Base-by-base conservation (phyloP, 2,329 filamentous ascomycete genomes). In the Apiospora arundinis region DNA sequence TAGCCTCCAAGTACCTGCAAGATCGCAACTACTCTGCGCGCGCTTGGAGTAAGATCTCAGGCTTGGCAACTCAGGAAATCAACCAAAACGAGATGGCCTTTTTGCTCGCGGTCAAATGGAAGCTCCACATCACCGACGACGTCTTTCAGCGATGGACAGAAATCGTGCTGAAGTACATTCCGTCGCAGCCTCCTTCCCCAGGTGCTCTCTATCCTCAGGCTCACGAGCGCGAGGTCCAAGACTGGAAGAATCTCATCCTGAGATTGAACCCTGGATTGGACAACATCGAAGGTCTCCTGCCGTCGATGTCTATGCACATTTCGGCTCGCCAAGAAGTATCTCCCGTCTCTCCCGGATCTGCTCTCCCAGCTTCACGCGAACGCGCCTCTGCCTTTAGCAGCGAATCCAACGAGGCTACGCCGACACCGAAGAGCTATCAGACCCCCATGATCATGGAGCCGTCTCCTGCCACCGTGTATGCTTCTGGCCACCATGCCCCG, bases 21-120 rank as follows among this genome's bases (percentile, higher is more conserved):
- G 96, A 99, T 81, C 92, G 95, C 76, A 99, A 98, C 84, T 99
- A 97, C 83, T 98, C 96, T 18, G 95, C 96, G 67, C 92, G 95
- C 70, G 96, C 96, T 56, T 99, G 96, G 96, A 98, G 95, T 82
- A 98, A 97, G 86, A 99, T 99, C 77, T 98, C 96, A 23, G 96
- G 96, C n/a, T 87, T 99, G 71, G 94, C 93, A 80, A 95, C 95
- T 4, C 86, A 90, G 71, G 96, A 99, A 83, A 98, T 99, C 82
- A 98, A 98, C 83, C 92, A 95, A 79, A 98, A 98, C 81, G 96
- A 99, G 84, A 92, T 97, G 81, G 91, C 93, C 23, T 99, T 98
- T 81, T 88, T 99, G 66, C 85, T 92, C 73, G 93, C 95, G 65
- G 94, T 99, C 74, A 92, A 94, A 81, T 99, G 95, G 95, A 94